These are phyloP conservation scores for Myriangium duriaei DNA, from an alignment of 2,329 filamentous ascomycete species.

Conservation along the genomic window DNA sequence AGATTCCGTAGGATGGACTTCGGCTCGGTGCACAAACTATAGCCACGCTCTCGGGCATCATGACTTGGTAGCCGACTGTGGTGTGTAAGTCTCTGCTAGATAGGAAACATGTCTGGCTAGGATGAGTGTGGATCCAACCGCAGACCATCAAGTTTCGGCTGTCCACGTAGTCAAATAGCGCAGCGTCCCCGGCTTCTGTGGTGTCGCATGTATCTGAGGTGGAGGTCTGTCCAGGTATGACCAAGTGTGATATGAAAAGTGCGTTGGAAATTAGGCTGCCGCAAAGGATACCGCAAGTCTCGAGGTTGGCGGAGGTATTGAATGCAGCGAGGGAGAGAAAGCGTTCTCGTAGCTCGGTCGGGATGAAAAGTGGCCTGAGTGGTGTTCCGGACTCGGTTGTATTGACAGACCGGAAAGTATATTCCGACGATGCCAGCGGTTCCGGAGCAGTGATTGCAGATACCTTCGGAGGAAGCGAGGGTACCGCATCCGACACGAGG, in stretches of 20 bases:
- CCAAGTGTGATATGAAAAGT: slow-evolving; percentile 73
- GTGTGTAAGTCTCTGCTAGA: slow-evolving; percentile 89
- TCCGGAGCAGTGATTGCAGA: slow-evolving; percentile 15
- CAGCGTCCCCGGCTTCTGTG: slow-evolving; percentile 57
- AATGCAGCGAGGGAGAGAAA: slow-evolving; percentile 63
- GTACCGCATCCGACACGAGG: slow-evolving; percentile 13
- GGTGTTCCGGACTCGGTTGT: slow-evolving; percentile 83
- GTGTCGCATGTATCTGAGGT: slow-evolving; percentile 94
- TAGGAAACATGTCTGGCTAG: slow-evolving; percentile 95
- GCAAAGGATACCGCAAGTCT: slow-evolving; percentile 91
- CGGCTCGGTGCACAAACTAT: slow-evolving; percentile 89
- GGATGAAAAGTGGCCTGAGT: slow-evolving; percentile 78
- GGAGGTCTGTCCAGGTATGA: slow-evolving; percentile 82
- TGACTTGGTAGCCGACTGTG: slow-evolving; percentile 85
- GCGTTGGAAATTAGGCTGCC: slow-evolving; percentile 87
- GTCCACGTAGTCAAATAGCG: slow-evolving; percentile 82
- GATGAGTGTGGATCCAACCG: slow-evolving; percentile 97
- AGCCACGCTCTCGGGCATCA: slow-evolving; percentile 91
- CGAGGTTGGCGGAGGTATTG: slow-evolving; percentile 72
- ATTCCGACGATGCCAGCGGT: slow-evolving; percentile 40
- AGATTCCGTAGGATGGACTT: slow-evolving; percentile 73
- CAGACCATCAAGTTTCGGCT: slow-evolving; percentile 70
- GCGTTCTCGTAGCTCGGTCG: slow-evolving; percentile 54
- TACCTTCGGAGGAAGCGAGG: slow-evolving; percentile 19
- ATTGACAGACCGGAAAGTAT: slow-evolving; percentile 72